Base-by-base conservation (phyloP, 805 yeast genomes). In the Wickerhamiella parazyma region DNA sequence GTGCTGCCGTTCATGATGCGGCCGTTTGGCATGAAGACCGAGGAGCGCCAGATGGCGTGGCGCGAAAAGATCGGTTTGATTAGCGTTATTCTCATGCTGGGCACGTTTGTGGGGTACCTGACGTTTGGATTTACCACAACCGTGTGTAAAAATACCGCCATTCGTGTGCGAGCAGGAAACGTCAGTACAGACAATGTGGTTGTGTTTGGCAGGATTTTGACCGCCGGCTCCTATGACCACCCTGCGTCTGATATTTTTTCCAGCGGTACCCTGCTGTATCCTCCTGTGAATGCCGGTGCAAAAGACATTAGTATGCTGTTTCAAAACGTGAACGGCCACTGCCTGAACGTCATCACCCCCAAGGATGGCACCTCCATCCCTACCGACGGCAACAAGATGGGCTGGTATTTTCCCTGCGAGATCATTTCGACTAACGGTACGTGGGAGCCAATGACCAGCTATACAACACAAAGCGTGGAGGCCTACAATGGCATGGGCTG, bases 341-440 rank as follows among this genome's bases (percentile, higher is more conserved):
- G 98, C 65, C 78, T 75, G 59, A 78, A 76, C 29, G 64, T 87
- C 41, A 80, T 91, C 45, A 69, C 57, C 4, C 93, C 95, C 37
- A 74, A 73, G 50, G 72, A 64, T 3, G 72, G 78, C 55, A 72
- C 82, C 52, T 54, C 79, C 0, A 87, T 87, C 46, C 96, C 96
- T 1, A 62, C 66, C 48, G 68, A 64, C 33, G 71, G 72, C 19
- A 47, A 47, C 18, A 69, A 72, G 24, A 60, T 89, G 52, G 96
- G 94, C 14, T 87, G 95, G 95, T 91, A 91, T 63, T 85, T 87
- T 79, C 97, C 98, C 3, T 91, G 98, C 67, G 76, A 78, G 52
- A 48, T 81, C 25, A 66, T 73, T 42, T 62, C 66, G 34, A 40
- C 49, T 29, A 40, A 50, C 36, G 80, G 75, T 58, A 94, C 94